Conservation (phyloP, 306 rosid genomes). For the Citrullus amarus region DNA sequence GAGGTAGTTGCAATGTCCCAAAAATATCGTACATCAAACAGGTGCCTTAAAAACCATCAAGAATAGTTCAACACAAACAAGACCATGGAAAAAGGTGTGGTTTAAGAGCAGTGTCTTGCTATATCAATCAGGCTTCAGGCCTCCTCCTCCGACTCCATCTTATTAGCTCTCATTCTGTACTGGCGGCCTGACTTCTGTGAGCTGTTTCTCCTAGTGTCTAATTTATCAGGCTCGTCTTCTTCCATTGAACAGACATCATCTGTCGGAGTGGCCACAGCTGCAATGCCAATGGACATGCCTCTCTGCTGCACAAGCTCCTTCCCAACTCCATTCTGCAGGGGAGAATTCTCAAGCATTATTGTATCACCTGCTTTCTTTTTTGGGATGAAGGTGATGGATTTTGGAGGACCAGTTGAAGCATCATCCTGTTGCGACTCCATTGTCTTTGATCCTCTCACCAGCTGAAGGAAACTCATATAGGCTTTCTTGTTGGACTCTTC, state of each 20-base stretch:
- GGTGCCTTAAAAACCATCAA: not conserved
- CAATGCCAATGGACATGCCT: constrained; percentile 32
- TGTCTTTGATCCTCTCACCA: constrained; percentile 32
- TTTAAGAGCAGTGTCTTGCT: not conserved
- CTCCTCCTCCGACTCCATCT: constrained; percentile 7
- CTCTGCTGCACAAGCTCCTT: constrained; percentile 26
- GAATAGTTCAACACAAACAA: not conserved
- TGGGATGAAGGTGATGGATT: constrained; percentile 55
- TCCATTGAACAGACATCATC: constrained; percentile 75
- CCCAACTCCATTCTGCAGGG: constrained; percentile 19
- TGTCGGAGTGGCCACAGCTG: constrained; percentile 30
- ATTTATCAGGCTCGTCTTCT: constrained; percentile 53
- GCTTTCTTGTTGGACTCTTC: constrained; percentile 75
- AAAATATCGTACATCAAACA: not conserved
- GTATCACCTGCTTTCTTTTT: constrained; percentile 62
- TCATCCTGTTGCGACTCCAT: constrained; percentile 24
- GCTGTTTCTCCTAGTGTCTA: constrained; percentile 22
- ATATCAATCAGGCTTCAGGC: not conserved
- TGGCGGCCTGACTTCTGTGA: constrained; percentile 42
- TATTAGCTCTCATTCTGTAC: constrained; percentile 47
- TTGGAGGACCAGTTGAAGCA: constrained; percentile 33
- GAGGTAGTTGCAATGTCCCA: not conserved
- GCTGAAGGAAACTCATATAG: constrained; percentile 47
- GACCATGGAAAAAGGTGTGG: not conserved
- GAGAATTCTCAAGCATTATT: constrained; percentile 36